Conservation (phyloP, 768 basidiomycete genomes). For the Sporobolomyces roseus region DNA sequence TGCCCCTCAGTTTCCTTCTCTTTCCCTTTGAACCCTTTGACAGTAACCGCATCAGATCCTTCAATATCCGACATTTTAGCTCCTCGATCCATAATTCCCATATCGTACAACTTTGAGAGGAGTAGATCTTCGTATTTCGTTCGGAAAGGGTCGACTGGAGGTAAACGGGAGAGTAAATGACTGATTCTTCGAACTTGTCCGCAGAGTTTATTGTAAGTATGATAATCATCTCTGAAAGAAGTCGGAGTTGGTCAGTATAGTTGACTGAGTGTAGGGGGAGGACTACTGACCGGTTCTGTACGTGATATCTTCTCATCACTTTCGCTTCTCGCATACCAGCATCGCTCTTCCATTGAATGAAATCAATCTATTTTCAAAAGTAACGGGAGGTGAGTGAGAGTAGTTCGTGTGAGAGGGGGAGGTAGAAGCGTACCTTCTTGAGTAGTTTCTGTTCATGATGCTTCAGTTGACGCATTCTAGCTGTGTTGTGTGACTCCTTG, state of each 20-base stretch:
- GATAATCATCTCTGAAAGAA: conserved; percentile 45
- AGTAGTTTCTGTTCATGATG: conserved; percentile 73
- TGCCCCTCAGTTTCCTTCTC: conserved; percentile 38
- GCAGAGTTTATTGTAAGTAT: conserved; percentile 89
- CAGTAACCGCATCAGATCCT: conserved; percentile 33
- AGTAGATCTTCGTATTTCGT: conserved; percentile 76
- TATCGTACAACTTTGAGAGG: conserved; percentile 92
- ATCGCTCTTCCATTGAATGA: conserved; percentile 98
- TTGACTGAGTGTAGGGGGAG: too few species aligned
- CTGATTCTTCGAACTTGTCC: conserved; percentile 79
- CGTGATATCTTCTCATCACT: conserved; percentile 90
- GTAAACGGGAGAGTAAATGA: conserved; percentile 79
- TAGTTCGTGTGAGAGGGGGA: not conserved
- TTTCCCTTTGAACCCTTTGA: conserved; percentile 42
- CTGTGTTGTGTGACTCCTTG: not conserved
- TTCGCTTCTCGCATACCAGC: conserved; percentile 81
- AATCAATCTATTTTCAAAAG: conserved; percentile 67
- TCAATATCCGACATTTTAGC: conserved; percentile 83
- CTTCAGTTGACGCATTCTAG: conserved; percentile 78
- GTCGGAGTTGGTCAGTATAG: too few species aligned
- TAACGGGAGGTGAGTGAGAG: not conserved
- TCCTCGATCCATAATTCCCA: conserved; percentile 80
- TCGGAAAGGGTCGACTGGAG: conserved; percentile 83
- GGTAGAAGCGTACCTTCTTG: conserved; percentile 32
- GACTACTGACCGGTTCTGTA: conserved; percentile 81